Base-by-base conservation (phyloP, 2,329 filamentous ascomycete genomes). In the Fusarium heterosporum region DNA sequence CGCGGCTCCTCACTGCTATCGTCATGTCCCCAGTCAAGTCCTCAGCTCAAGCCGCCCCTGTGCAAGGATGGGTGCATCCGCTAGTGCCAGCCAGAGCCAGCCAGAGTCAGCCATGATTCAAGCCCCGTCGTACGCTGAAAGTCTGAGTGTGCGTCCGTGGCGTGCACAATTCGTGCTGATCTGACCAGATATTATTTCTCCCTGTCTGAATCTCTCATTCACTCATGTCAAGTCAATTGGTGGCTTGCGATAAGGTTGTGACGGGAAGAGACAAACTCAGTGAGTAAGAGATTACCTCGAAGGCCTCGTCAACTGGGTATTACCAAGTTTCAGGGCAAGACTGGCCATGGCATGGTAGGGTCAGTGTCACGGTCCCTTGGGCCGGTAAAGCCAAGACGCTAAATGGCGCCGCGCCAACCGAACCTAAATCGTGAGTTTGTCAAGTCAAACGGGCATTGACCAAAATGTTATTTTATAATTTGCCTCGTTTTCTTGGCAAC, bases 61-160 rank as follows among this genome's bases (percentile, higher is more conserved):
- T 26, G 39, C 56, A 43, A 42, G 57, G 48, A 43, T 47, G 57
- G 56, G 29, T 62, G 36, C 26, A 25, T 47, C 57, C 41, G 42
- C 26, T 62, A 61, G 17, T 40, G 41, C 26, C 13, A 11, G 28
- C 10, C 19, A 50, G 51, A 39, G 41, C 26, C 13, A 11, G 28
- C 10, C 19, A 50, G 51, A 39, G 32, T 39, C 39, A 22, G 22
- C 28, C 40, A 36, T 47, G 59, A 48, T 62, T 62, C 49, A 55
- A 40, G 29, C 17, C 40, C 39, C 39, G 11, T 6, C 50, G 32
- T 7, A 22, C 11, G 19, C 22, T 29, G 14, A n/a, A 19, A 22
- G 19, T 2, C 19, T 14, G 36, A 16, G 34, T 16, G 34, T 26
- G 22, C 22, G 22, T 22, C 22, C 22, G 22, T 22, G 22, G 22